phyloP scores from a whole-genome alignment of 768 basidiomycete species.

The Lyophyllum semitale region DNA sequence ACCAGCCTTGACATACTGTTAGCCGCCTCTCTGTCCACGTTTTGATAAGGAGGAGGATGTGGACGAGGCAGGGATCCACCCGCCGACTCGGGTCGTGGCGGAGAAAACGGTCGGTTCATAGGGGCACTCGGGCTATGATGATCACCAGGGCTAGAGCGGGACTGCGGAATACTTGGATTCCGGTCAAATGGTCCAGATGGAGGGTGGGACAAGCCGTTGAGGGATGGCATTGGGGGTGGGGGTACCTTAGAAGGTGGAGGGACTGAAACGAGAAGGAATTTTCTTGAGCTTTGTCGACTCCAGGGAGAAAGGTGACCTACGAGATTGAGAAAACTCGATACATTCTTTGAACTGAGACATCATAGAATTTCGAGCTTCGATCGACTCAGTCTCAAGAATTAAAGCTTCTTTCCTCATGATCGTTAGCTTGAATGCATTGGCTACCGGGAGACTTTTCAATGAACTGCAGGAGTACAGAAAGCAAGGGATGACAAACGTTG shows the following conservation, averaged over 20 bases:
- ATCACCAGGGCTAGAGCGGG: not conserved
- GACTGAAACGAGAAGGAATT: constrained; percentile 36
- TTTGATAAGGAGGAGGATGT: constrained; percentile 15
- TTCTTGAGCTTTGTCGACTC: not conserved
- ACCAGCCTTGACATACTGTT: constrained; percentile 22
- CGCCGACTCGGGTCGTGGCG: constrained; percentile 3
- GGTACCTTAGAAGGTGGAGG: constrained; percentile 62
- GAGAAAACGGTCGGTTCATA: constrained; percentile 4
- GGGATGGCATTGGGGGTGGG: constrained; percentile 65
- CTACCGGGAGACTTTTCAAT: constrained; percentile 36
- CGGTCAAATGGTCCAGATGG: constrained; percentile 3
- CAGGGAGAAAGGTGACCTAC: constrained; percentile 47
- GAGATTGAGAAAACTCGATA: constrained; percentile 73
- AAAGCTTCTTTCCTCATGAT: constrained; percentile 91
- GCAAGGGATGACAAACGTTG: constrained; percentile 48
- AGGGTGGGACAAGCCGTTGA: constrained; percentile 34
- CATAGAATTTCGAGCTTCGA: constrained; percentile 60
- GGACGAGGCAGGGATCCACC: constrained; percentile 4
- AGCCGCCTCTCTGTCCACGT: constrained; percentile 13
- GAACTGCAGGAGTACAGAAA: not conserved
- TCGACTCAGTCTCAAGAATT: constrained; percentile 61
- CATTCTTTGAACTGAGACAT: constrained; percentile 78
- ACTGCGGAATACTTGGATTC: not conserved
- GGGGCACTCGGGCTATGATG: constrained; percentile 12
- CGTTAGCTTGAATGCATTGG: constrained; percentile 70